Percentiles rank a stretch among this genome's conserved stretches.
Evolutionary conservation across 192 early-diverging fungal species (phyloP).

Genomic region (Backusella westeae): DNA sequence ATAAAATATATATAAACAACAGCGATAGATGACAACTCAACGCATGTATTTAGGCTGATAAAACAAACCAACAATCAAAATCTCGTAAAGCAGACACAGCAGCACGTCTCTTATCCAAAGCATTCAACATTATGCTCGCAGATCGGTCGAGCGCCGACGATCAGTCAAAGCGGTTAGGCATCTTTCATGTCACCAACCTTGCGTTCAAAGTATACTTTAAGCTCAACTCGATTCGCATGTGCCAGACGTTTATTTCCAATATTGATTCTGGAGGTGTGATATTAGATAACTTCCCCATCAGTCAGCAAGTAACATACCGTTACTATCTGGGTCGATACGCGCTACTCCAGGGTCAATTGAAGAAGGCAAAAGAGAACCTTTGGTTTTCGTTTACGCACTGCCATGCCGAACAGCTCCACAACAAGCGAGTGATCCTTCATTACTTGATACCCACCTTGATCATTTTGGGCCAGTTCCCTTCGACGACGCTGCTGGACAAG

Average conservation of each 20-base stretch:
- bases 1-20: not conserved
- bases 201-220: slow-evolving; percentile 46
- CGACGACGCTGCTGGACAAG: slow-evolving; percentile 23
- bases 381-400: slow-evolving; percentile 43
- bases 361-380: slow-evolving; percentile 35
- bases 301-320: slow-evolving; percentile 46
- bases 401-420: slow-evolving; percentile 24
- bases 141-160: slow-evolving; percentile 30
- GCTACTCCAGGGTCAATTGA: slow-evolving; percentile 41
- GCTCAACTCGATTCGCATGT: slow-evolving; percentile 42
- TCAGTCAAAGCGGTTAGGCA: slow-evolving; percentile 39
- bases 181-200: slow-evolving; percentile 45
- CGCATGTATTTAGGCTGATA: slow-evolving; percentile 15
- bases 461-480: slow-evolving; percentile 39
- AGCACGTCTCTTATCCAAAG: slow-evolving; percentile 34
- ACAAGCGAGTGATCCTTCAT: slow-evolving; percentile 38
- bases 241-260: slow-evolving; percentile 44
- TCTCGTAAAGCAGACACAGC: slow-evolving; percentile 26
- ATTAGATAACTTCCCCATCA: slow-evolving; percentile 39
- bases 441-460: slow-evolving; percentile 44
- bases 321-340: slow-evolving; percentile 49
- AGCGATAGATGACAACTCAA: no score
- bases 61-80: not conserved
- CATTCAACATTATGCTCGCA: slow-evolving; percentile 43
- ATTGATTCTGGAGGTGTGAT: slow-evolving; percentile 34